These are phyloP conservation scores for Neoarthrinium moseri DNA, from an alignment of 2,329 filamentous ascomycete genomes.

Conservation along the genomic window DNA sequence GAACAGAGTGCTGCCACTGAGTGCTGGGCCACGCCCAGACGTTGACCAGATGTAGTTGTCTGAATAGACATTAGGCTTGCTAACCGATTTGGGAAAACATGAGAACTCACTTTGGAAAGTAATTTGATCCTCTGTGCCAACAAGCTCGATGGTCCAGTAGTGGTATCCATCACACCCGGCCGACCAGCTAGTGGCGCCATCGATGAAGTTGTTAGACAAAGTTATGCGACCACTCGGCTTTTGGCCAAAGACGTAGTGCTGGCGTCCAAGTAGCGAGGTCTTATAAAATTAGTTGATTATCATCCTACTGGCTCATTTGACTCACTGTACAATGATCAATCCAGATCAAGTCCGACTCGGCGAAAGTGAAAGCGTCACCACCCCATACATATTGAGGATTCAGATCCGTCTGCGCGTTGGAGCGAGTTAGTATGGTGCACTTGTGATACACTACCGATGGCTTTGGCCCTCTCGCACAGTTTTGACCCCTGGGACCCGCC, in stretches of 20 bases:
- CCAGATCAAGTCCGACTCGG: slow-evolving; percentile 37
- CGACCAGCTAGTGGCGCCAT: slow-evolving; percentile 40
- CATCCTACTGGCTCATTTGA: too few species aligned
- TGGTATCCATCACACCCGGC: slow-evolving; percentile 43
- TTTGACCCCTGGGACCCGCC: too few species aligned
- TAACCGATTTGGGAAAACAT: not conserved
- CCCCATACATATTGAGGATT: too few species aligned
- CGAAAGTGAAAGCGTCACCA: too few species aligned
- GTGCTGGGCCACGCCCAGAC: slow-evolving; percentile 23
- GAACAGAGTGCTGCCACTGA: slow-evolving; percentile 25
- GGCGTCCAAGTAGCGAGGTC: slow-evolving; percentile 39
- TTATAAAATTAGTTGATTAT: too few species aligned
- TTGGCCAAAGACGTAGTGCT: slow-evolving; percentile 38
- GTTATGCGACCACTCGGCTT: slow-evolving; percentile 35
- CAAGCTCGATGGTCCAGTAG: slow-evolving; percentile 36
- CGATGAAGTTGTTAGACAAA: slow-evolving; percentile 44
- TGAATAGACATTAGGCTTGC: too few species aligned
- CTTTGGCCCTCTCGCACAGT: too few species aligned
- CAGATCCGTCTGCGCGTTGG: too few species aligned
- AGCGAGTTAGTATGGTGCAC: too few species aligned
- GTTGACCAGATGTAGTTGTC: slow-evolving; percentile 21
- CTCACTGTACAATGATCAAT: too few species aligned
- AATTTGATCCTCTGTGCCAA: not conserved
- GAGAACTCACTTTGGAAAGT: slow-evolving; percentile 1
- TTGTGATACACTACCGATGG: too few species aligned